A percentile compares a stretch with the other conserved stretches of the same genome.
Conservation (phyloP, 2,329 filamentous ascomycete species). For the Botryosphaeria dothidea region DNA sequence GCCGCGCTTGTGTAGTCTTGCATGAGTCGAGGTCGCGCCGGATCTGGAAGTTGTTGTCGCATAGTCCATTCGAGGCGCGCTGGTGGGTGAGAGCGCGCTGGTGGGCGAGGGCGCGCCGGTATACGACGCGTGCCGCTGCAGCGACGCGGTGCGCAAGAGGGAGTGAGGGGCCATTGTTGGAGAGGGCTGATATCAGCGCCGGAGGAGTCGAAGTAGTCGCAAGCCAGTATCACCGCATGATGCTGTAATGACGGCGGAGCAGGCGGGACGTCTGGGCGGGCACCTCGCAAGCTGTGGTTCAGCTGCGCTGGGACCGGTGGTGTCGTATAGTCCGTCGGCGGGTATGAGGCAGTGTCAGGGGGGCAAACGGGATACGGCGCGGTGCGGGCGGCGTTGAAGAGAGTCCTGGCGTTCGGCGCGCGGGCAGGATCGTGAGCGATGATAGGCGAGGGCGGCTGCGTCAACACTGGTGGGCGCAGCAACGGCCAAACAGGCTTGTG, state of each 20-base stretch:
- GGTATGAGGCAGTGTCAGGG: constrained; percentile 3
- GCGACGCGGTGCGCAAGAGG: constrained; percentile 5
- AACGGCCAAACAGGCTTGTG: not conserved
- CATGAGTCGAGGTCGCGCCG: constrained; percentile 30
- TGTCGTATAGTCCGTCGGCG: not conserved
- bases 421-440: constrained; percentile 11
- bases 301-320: constrained; percentile 1
- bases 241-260: constrained; percentile 13
- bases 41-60: constrained; percentile 10
- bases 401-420: constrained; percentile 3
- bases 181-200: not conserved
- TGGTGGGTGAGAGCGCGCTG: constrained; percentile 5
- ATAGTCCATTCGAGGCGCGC: constrained; percentile 2
- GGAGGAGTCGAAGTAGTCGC: constrained; percentile 8
- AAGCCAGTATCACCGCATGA: constrained; percentile 16
- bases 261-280: not conserved
- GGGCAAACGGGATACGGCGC: constrained; percentile 2
- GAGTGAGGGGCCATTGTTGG: not conserved
- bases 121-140: constrained; percentile 15
- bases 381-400: not conserved
- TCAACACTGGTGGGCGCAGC: constrained; percentile 9
- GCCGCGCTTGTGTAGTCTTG: constrained; percentile 42
- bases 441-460: constrained; percentile 10
- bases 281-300: not conserved
- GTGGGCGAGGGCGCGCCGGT: constrained; percentile 12